These are phyloP conservation scores for Calonectria naviculata DNA, from an alignment of 2,329 filamentous ascomycete genomes.

Conservation along the genomic window DNA sequence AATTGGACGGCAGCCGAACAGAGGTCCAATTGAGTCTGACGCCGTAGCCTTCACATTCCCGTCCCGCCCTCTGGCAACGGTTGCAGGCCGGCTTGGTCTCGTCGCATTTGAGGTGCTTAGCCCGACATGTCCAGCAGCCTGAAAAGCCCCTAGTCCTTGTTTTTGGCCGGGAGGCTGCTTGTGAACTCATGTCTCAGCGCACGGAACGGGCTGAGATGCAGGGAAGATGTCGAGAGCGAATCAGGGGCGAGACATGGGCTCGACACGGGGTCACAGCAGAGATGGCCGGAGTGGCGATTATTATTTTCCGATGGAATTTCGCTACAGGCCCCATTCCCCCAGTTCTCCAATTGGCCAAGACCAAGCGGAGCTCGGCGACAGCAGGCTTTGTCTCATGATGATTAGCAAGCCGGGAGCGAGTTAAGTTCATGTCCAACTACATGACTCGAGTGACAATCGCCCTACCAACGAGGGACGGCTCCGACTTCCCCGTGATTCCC, in stretches of 20 bases:
- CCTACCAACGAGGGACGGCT: too few species aligned
- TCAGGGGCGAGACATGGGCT: background rate
- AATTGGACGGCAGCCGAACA: background rate
- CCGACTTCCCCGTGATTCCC: background rate
- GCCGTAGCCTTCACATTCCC: background rate
- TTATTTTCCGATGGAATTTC: background rate
- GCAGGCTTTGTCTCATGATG: background rate
- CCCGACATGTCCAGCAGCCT: background rate
- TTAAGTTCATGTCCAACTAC: background rate
- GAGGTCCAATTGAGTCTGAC: conserved; percentile 4
- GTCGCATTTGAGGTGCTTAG: conserved; percentile 2
- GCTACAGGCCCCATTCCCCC: background rate
- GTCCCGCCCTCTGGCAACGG: background rate
- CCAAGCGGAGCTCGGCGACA: too few species aligned
- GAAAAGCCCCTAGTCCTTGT: background rate
- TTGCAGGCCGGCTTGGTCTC: background rate
- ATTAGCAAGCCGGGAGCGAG: background rate
- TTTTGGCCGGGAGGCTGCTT: background rate
- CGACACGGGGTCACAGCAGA: background rate
- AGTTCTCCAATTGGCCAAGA: background rate
- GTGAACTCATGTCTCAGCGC: background rate
- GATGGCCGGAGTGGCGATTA: background rate
- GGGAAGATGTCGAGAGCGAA: background rate
- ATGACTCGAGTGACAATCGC: background rate
- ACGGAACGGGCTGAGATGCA: background rate